These are phyloP conservation scores for Zopfia rhizophila DNA, from an alignment of 2,329 filamentous ascomycete species.

Conservation along the genomic window DNA sequence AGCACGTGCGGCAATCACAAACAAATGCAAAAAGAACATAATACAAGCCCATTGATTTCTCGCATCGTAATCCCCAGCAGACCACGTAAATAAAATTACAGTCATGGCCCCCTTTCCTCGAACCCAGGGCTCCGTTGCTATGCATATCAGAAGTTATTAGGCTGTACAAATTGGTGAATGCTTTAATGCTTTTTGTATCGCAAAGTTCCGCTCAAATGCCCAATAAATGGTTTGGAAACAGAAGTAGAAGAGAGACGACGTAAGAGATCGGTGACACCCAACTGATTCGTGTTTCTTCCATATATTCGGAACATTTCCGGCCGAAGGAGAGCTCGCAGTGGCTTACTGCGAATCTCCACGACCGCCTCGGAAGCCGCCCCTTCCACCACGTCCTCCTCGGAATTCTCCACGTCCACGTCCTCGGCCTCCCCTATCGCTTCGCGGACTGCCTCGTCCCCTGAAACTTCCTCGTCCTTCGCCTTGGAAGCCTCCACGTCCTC, in stretches of 20 bases:
- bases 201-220: slow-evolving; percentile 37
- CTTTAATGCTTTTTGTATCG: slow-evolving; percentile 34
- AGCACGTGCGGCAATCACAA: too few species aligned
- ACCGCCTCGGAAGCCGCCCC: slow-evolving; percentile 40
- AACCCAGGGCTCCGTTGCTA: slow-evolving; percentile 51
- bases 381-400: slow-evolving; percentile 56
- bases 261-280: slow-evolving; percentile 27
- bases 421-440: slow-evolving; percentile 48
- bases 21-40: slow-evolving; percentile 14
- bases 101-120: slow-evolving; percentile 36
- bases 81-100: slow-evolving; percentile 44
- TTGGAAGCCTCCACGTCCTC: slow-evolving; percentile 60
- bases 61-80: slow-evolving; percentile 37
- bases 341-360: slow-evolving; percentile 32
- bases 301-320: slow-evolving; percentile 17
- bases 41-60: slow-evolving; percentile 38
- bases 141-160: slow-evolving; percentile 46
- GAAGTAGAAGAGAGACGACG: slow-evolving; percentile 26
- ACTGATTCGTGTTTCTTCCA: slow-evolving; percentile 28
- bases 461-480: slow-evolving; percentile 63
- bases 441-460: slow-evolving; percentile 58
- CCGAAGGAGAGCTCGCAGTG: background rate
- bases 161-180: slow-evolving; percentile 38
- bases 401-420: slow-evolving; percentile 55
- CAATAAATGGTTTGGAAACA: slow-evolving; percentile 26